Evolutionary conservation across 2,329 filamentous ascomycete genomes (phyloP), one percentile per base, ranked within the genome.

Genomic region (Neofusicoccum sp.): DNA sequence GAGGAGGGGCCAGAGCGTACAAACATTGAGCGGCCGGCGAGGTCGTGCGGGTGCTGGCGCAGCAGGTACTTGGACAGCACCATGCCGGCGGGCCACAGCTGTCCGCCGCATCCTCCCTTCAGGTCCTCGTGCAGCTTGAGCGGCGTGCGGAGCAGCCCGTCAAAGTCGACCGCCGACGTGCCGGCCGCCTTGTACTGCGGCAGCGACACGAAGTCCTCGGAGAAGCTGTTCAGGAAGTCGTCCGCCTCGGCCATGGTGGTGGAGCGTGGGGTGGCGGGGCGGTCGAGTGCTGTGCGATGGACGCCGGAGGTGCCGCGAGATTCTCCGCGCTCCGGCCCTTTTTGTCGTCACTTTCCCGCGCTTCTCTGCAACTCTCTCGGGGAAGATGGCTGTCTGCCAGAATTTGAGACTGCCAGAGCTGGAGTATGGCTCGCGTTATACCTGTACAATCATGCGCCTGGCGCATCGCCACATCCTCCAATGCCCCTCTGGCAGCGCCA

Each of bases 71-170:
- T 92, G 22, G 90, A 86, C 60, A 99, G 82, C 14, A 95, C 86
- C 87, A 96, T 90, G 9, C 95, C 95, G 0, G 94, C 94, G 3
- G 93, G 94, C 95, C 95, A 98, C 9, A 96, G 84, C 77, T 96
- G 91, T 2, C 95, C 95, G 54, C 95, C 95, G 76, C 95, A 98
- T 65, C 95, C 95, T 66, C 91, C 87, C 63, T 86, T 87, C 52
- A 97, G 84, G 76, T 98, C 93, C 76, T 97, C 93, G 71, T 91
- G 90, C 14, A 98, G 85, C 65, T 85, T 83, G 65, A 98, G 83
- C 48, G 90, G 88, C 52, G 84, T 80, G 22, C 82, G 77, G 37
- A 97, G 83, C 59, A 95, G 84, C 43, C 91, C 89, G 66, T 90
- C 89, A 72, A 98, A 95, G 39, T 84, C 81, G 16, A 87, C 73